Conservation (phyloP, 306 rosid species). For the Fagus sylvatica region DNA sequence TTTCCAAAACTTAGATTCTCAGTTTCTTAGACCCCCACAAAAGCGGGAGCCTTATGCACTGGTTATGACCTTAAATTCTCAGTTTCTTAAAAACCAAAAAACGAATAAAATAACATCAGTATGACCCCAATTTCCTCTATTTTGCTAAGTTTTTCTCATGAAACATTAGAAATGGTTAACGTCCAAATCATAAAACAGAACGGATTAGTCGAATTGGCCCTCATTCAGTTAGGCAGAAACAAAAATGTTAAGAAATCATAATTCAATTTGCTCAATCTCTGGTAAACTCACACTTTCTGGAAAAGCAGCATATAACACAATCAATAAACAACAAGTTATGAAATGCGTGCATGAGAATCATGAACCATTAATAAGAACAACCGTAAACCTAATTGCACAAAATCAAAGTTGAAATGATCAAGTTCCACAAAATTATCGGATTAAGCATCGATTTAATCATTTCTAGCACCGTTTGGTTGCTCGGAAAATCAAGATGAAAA, state of each 20-base stretch:
- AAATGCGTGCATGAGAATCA: not conserved
- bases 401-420: not conserved
- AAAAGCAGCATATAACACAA: conserved; percentile 2
- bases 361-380: not conserved
- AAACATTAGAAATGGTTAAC: too few species aligned
- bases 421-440: too few species aligned
- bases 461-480: not conserved
- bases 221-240: too few species aligned
- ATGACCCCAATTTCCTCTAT: not conserved
- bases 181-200: too few species aligned
- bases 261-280: not conserved
- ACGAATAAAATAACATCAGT: not conserved
- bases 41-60: too few species aligned
- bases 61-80: not conserved
- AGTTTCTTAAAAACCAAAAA: not conserved
- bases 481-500: not conserved
- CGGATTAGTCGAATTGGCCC: too few species aligned
- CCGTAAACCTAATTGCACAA: not conserved
- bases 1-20: not conserved
- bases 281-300: not conserved
- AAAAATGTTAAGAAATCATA: too few species aligned
- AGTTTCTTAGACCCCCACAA: not conserved
- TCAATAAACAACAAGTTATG: too few species aligned
- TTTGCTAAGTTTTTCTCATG: not conserved
- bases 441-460: not conserved